Evolutionary conservation across 306 rosid species (phyloP).

Genomic region (Castanopsis chinensis): DNA sequence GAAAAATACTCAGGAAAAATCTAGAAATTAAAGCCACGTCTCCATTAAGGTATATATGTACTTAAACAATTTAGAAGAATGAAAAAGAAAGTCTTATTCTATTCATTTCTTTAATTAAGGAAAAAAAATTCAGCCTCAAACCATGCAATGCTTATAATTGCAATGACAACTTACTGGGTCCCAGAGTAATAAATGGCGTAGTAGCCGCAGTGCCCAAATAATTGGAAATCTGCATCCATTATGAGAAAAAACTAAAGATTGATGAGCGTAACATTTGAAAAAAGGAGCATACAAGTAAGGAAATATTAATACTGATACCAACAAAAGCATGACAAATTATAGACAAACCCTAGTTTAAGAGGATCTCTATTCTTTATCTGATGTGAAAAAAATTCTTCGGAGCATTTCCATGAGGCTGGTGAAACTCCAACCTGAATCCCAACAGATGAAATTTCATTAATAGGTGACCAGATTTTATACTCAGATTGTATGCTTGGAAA

Average conservation of each 20-base stretch:
- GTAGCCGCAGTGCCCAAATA: slow-evolving; percentile 78
- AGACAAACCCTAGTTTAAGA: slow-evolving; percentile 79
- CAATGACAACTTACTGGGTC: slow-evolving; percentile 67
- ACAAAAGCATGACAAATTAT: slow-evolving; percentile 3
- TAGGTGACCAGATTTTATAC: too few relatives aligned
- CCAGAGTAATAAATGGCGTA: slow-evolving; percentile 78
- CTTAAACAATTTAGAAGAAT: not conserved
- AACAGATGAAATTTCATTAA: not conserved
- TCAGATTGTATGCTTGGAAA: too few relatives aligned
- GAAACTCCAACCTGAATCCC: slow-evolving; percentile 38
- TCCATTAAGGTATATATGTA: not conserved
- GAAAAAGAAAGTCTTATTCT: not conserved
- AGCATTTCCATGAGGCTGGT: slow-evolving; percentile 98
- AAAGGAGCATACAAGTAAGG: not conserved
- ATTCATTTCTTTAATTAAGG: not conserved
- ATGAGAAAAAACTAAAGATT: slow-evolving; percentile 5
- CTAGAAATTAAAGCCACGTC: not conserved
- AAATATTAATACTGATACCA: slow-evolving; percentile 1
- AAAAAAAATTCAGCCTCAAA: not conserved
- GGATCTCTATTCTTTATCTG: slow-evolving; percentile 90
- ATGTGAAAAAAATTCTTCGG: slow-evolving; percentile 77
- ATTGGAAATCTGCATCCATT: slow-evolving; percentile 63
- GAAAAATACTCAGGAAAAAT: not conserved
- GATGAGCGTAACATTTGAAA: slow-evolving; percentile 19
- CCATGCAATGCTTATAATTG: slow-evolving; percentile 1